Evolutionary conservation across 805 yeast species (phyloP), one percentile per base, ranked within the genome.

Genomic region (Candida multigemmis): DNA sequence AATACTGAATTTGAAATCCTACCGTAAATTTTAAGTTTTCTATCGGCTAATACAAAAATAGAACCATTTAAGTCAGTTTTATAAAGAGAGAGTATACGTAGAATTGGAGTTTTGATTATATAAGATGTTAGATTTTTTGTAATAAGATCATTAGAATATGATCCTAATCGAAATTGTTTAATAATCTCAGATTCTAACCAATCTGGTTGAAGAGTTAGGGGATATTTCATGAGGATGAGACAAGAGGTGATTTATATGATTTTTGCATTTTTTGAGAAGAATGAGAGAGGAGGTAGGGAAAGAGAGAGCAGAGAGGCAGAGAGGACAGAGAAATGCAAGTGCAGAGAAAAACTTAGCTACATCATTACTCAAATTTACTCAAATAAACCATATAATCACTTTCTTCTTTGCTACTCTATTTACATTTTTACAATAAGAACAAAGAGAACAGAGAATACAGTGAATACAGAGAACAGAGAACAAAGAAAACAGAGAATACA

Each of bases 11-110:
- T n/a, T n/a, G n/a, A n/a, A n/a, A n/a, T n/a, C 3, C 38, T 30
- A 2, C 48, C 62, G 7, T 51, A 35, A 7, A 59, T 42, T 34
- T 44, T 46, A 32, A 53, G 53, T 3, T 42, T 35, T 4, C 47
- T 36, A 30, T 60, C 68, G 6, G 53, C 42, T n/a, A 58, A 30
- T 4, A 54, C 37, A 3, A 48, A 53, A 4, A 56, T 40, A 6
- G 59, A 25, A 12, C 42, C 53, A 14, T 25, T 4, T 33, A 23
- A 1, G 55, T 45, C 12, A 38, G 29, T 14, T 42, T 41, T 19
- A 46, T 22, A 30, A 53, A 55, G 21, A 36, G 36, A n/a, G 25
- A 41, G 33, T 12, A 60, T 44, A 26, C 60, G 37, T 13, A 51
- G 35, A 1, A 59, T 34, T 1, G 64, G 56, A 0, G 50, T 41